A percentile compares a stretch with the other conserved stretches of the same genome.
Conservation (phyloP, 2,329 filamentous ascomycete species). For the Cryphonectria parasitica region DNA sequence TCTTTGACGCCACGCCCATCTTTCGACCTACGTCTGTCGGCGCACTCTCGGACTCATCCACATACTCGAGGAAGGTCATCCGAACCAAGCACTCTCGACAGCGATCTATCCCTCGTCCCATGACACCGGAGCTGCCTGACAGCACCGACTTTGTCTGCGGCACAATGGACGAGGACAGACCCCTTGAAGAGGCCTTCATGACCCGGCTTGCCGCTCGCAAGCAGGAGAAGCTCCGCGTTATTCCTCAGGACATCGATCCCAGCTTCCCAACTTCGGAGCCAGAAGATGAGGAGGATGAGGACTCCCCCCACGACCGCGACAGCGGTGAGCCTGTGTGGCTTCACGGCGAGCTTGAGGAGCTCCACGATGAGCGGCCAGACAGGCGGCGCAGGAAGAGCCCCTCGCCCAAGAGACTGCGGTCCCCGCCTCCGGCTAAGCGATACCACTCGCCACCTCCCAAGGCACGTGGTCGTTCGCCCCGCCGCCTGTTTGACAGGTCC, state of each 20-base stretch:
- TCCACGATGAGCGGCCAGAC: slow-evolving; percentile 57
- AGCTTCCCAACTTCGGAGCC: slow-evolving; percentile 95
- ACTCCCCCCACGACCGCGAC: slow-evolving; percentile 60
- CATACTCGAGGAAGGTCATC: slow-evolving; percentile 46
- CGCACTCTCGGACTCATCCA: slow-evolving; percentile 64
- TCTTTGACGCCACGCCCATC: slow-evolving; percentile 42
- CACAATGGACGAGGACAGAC: slow-evolving; percentile 92
- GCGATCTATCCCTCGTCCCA: slow-evolving; percentile 60
- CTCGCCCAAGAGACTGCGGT: slow-evolving; percentile 67
- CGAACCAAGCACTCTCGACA: slow-evolving; percentile 32
- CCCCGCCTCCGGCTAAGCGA: slow-evolving; percentile 50
- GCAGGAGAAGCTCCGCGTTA: slow-evolving; percentile 76
- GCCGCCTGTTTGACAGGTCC: slow-evolving; percentile 64
- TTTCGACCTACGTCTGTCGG: slow-evolving; percentile 46
- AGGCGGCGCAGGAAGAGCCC: slow-evolving; percentile 55
- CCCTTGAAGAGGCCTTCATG: slow-evolving; percentile 91
- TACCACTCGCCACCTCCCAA: slow-evolving; percentile 57
- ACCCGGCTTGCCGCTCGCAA: slow-evolving; percentile 81
- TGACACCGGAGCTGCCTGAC: slow-evolving; percentile 85
- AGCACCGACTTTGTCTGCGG: slow-evolving; percentile 99
- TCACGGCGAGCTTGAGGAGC: slow-evolving; percentile 71
- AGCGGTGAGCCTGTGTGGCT: slow-evolving; percentile 73
- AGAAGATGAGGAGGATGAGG: slow-evolving; percentile 81
- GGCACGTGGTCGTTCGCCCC: slow-evolving; percentile 57
- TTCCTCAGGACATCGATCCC: slow-evolving; percentile 97